These are phyloP conservation scores for Wolfiporia cocos DNA, from an alignment of 1,284 basidiomycete species.

Conservation along the genomic window DNA sequence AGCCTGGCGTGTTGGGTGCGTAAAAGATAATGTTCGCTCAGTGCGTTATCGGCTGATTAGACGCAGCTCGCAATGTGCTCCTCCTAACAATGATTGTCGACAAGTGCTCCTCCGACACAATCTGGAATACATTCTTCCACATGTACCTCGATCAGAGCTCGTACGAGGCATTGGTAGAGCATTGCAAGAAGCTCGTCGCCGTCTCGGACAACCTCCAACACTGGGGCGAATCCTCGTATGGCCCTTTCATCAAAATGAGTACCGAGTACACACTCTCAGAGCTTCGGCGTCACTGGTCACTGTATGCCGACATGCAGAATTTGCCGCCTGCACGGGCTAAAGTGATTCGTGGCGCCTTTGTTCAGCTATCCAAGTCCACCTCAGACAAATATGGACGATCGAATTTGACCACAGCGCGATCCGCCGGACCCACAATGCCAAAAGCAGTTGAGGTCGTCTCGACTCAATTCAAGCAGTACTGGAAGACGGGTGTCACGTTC, in stretches of 20 bases:
- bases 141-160: slow-evolving; percentile 41
- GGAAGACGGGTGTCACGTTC: slow-evolving; percentile 38
- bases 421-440: slow-evolving; percentile 32
- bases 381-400: background rate
- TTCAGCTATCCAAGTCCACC: slow-evolving; percentile 7
- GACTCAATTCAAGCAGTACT: slow-evolving; percentile 30
- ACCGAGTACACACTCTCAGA: slow-evolving; percentile 35
- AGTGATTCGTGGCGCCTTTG: slow-evolving; percentile 15
- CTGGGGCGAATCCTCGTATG: slow-evolving; percentile 41
- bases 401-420: slow-evolving; percentile 19
- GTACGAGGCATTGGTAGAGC: slow-evolving; percentile 30
- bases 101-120: slow-evolving; percentile 12
- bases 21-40: too few species aligned
- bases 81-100: slow-evolving; percentile 31
- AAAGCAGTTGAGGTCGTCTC: slow-evolving; percentile 15
- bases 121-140: slow-evolving; percentile 58
- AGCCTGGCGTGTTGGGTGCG: slow-evolving; percentile 54
- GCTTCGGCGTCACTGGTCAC: slow-evolving; percentile 36
- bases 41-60: background rate
- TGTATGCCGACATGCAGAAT: slow-evolving; percentile 27
- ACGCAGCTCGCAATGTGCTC: slow-evolving; percentile 35
- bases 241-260: slow-evolving; percentile 29
- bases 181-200: slow-evolving; percentile 38
- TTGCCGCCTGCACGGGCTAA: slow-evolving; percentile 9
- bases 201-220: slow-evolving; percentile 29